A percentile compares a stretch with the other conserved stretches of the same genome.
These are phyloP conservation scores for Sporothrix dimorphospora DNA, from an alignment of 2,329 filamentous ascomycete genomes.

Conservation along the genomic window DNA sequence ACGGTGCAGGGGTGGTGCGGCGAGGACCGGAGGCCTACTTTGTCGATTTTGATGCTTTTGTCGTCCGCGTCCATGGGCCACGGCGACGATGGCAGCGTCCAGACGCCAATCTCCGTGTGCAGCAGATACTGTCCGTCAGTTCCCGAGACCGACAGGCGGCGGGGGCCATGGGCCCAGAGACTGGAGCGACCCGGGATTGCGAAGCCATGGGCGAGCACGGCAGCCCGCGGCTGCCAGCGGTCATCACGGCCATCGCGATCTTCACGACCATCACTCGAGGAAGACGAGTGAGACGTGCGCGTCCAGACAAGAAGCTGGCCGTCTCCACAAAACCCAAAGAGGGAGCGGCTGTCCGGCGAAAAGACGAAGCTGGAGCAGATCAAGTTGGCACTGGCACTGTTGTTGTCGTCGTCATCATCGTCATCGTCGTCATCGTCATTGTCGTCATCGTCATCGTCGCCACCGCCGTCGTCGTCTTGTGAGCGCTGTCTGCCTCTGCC, in stretches of 20 bases:
- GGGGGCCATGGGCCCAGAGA: slow-evolving; percentile 14
- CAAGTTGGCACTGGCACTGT: no score
- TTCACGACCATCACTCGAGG: neutral
- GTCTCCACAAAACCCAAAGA: slow-evolving; percentile 10
- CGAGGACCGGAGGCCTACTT: slow-evolving; percentile 13
- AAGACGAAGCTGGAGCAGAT: slow-evolving; percentile 5
- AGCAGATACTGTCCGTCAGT: slow-evolving; percentile 21
- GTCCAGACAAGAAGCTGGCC: slow-evolving; percentile 17
- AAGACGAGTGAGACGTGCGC: neutral
- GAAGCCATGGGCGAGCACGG: slow-evolving; percentile 16
- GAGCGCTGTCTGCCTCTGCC: neutral
- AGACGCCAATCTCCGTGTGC: slow-evolving; percentile 23
- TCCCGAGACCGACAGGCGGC: slow-evolving; percentile 17
- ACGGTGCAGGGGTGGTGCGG: slow-evolving; percentile 12
- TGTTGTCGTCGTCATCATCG: neutral
- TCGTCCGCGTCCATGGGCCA: neutral
- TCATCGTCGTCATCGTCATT: neutral
- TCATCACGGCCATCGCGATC: no score
- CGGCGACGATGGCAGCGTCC: slow-evolving; percentile 11
- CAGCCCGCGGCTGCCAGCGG: slow-evolving; percentile 8
- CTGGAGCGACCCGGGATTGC: neutral
- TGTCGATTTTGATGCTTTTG: neutral
- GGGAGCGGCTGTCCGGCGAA: slow-evolving; percentile 23
- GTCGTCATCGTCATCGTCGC: neutral
- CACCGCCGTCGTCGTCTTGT: slow-evolving; percentile 13